These are phyloP conservation scores for Cicer arietinum DNA, from an alignment of 306 rosid genomes.

Conservation along the genomic window DNA sequence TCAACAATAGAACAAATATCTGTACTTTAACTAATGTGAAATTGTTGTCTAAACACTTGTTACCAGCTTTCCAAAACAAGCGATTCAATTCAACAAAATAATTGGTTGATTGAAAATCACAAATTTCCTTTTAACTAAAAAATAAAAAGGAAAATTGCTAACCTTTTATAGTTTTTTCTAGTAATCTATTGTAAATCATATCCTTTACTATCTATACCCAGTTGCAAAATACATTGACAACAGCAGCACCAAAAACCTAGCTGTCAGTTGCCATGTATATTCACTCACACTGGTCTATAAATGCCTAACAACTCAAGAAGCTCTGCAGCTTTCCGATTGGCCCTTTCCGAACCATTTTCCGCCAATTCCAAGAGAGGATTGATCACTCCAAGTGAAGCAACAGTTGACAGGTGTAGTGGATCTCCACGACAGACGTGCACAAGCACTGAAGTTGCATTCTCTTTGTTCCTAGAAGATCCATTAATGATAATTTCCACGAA, in stretches of 20 bases:
- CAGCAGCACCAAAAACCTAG: constrained; percentile 53
- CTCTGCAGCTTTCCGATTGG: constrained; percentile 75
- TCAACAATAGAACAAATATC: constrained; percentile 12
- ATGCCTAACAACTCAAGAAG: constrained; percentile 66
- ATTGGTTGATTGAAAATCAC: constrained; percentile 14
- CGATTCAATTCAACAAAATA: constrained; percentile 19
- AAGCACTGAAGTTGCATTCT: constrained; percentile 85
- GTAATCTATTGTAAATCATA: constrained; percentile 18
- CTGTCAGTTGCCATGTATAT: constrained; percentile 46
- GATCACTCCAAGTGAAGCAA: constrained; percentile 61
- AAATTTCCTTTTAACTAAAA: constrained; percentile 46
- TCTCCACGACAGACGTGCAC: constrained; percentile 74
- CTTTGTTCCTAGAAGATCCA: constrained; percentile 77
- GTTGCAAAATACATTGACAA: constrained; percentile 42
- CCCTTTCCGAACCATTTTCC: constrained; percentile 77
- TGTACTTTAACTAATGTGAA: constrained; percentile 20
- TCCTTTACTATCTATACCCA: constrained; percentile 18
- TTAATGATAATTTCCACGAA: constrained; percentile 63
- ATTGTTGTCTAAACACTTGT: constrained; percentile 13
- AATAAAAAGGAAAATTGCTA: constrained; percentile 28
- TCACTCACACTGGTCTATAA: constrained; percentile 53
- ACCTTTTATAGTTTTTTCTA: not conserved
- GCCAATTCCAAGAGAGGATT: constrained; percentile 59
- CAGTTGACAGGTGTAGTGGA: constrained; percentile 53
- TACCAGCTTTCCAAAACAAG: constrained; percentile 8